Conservation (phyloP, 495 filamentous ascomycete species). For the Neurospora sp. region DNA sequence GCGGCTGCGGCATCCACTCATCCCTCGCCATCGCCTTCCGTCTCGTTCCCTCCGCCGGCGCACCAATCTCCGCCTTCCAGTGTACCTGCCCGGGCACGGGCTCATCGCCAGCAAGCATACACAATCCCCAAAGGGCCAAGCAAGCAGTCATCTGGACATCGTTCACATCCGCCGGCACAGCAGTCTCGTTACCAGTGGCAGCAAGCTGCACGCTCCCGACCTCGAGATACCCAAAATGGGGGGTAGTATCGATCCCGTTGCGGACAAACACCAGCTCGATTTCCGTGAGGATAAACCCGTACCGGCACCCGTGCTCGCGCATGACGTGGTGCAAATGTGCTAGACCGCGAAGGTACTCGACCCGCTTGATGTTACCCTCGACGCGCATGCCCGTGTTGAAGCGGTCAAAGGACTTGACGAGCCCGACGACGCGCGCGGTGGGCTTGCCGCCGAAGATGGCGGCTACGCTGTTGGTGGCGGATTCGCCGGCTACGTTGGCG, state of each 20-base stretch:
- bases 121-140: conserved; percentile 44
- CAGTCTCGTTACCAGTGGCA: conserved; percentile 13
- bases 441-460: conserved; percentile 60
- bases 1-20: conserved; percentile 78
- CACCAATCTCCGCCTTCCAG: conserved; percentile 71
- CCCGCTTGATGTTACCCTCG: conserved; percentile 65
- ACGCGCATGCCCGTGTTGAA: conserved; percentile 93
- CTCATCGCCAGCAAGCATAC: conserved; percentile 73
- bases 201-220: conserved; percentile 52
- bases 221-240: conserved; percentile 80
- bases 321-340: conserved; percentile 78
- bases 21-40: conserved; percentile 64
- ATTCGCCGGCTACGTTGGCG: conserved; percentile 45
- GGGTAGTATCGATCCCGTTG: conserved; percentile 59
- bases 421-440: conserved; percentile 72
- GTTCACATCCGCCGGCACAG: conserved; percentile 14
- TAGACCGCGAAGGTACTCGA: conserved; percentile 76
- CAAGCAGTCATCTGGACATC: conserved; percentile 46
- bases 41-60: conserved; percentile 64
- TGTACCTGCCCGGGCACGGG: conserved; percentile 54
- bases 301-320: conserved; percentile 85
- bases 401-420: conserved; percentile 79
- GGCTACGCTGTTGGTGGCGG: conserved; percentile 26
- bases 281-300: conserved; percentile 91
- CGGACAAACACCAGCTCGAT: conserved; percentile 89